Evolutionary conservation across 2,329 filamentous ascomycete species (phyloP).

Genomic region (Acrocalymma vagum): DNA sequence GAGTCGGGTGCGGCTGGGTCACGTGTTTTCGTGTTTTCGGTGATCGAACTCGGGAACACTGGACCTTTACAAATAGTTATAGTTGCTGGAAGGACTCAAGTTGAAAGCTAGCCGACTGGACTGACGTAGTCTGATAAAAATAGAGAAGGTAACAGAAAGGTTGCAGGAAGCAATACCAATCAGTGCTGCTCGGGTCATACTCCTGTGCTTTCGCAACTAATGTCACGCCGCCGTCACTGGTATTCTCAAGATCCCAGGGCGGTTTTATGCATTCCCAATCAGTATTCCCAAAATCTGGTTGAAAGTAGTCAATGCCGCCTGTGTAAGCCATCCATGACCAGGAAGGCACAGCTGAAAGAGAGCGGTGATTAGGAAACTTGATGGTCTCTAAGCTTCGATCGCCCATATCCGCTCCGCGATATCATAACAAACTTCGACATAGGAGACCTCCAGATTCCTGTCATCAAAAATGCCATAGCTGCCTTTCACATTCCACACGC

Average conservation of each 20-base stretch:
- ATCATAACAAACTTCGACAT: constrained; percentile 42
- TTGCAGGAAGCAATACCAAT: too few relatives aligned
- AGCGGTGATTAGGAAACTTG: background rate
- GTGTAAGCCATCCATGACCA: constrained; percentile 31
- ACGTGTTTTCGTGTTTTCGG: too few relatives aligned
- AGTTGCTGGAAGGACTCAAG: too few relatives aligned
- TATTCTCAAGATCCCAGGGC: constrained; percentile 1
- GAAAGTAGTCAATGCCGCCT: constrained; percentile 25
- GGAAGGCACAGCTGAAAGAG: too few relatives aligned
- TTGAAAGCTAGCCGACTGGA: too few relatives aligned
- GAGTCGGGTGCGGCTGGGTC: too few relatives aligned
- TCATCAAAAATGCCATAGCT: constrained; percentile 44
- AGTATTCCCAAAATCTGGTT: constrained; percentile 3
- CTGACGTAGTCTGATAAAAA: too few relatives aligned
- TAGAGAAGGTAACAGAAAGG: too few relatives aligned
- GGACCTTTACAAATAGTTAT: too few relatives aligned
- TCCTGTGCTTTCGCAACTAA: background rate
- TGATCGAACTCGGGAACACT: too few relatives aligned
- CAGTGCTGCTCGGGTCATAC: too few relatives aligned
- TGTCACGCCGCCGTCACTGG: background rate
- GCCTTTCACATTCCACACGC: constrained; percentile 26
- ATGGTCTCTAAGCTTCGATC: background rate
- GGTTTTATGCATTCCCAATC: constrained; percentile 10
- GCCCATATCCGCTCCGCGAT: constrained; percentile 18
- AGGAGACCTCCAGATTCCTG: constrained; percentile 21